phyloP scores from a whole-genome alignment of 1,284 basidiomycete genomes.

The Marasmius tenuissimus region DNA sequence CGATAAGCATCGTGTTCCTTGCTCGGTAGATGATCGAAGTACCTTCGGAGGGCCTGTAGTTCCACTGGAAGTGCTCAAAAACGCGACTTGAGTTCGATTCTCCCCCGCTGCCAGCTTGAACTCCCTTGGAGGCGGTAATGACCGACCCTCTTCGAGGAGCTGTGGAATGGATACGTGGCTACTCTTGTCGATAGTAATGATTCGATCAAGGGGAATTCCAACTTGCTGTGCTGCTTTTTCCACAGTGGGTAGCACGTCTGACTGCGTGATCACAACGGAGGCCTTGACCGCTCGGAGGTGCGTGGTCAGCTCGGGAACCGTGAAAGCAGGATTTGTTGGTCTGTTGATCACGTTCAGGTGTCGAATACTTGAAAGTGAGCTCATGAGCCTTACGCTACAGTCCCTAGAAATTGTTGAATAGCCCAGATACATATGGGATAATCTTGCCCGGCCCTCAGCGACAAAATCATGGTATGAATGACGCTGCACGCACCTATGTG shows the following conservation, averaged over 20 bases:
- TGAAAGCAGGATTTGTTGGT: slow-evolving; percentile 1
- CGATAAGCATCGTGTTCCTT: neutral
- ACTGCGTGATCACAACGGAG: slow-evolving; percentile 31
- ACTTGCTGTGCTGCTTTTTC: neutral
- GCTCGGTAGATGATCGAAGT: neutral
- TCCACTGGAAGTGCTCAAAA: slow-evolving; percentile 62
- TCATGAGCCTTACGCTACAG: neutral
- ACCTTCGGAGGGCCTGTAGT: slow-evolving; percentile 67
- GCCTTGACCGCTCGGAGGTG: slow-evolving; percentile 22
- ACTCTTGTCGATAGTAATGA: neutral
- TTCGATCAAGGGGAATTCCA: neutral
- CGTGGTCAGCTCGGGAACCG: slow-evolving; percentile 5
- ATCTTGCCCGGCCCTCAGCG: neutral
- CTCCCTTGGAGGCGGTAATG: slow-evolving; percentile 23
- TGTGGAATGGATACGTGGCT: neutral
- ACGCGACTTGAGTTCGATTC: slow-evolving; percentile 55
- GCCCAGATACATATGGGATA: slow-evolving; percentile 12
- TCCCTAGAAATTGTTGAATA: slow-evolving; percentile 1
- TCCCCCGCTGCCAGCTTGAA: slow-evolving; percentile 47
- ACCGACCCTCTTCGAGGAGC: neutral
- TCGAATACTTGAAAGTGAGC: neutral
- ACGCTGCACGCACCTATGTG: neutral
- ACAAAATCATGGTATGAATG: neutral
- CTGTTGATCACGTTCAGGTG: neutral
- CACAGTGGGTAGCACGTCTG: neutral